Evolutionary conservation across 148 eudicot species (phyloP).

Genomic region (Fallopia convolvulus): DNA sequence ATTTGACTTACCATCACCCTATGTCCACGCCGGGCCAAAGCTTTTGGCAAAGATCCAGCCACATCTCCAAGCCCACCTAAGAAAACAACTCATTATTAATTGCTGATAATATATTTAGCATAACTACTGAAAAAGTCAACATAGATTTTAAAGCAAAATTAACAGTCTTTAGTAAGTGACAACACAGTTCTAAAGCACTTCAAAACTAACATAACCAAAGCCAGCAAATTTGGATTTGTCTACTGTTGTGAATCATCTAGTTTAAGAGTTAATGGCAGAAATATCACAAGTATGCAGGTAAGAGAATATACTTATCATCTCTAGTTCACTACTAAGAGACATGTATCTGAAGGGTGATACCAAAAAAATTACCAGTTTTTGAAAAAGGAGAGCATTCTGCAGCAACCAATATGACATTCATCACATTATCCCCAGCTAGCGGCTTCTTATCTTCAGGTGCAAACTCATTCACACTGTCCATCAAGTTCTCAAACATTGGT

Average conservation of each 20-base stretch:
- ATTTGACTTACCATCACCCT: conserved; percentile 80
- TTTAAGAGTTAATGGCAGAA: conserved; percentile 60
- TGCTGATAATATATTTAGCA: background rate
- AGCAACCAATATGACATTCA: conserved; percentile 90
- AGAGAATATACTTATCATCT: conserved; percentile 57
- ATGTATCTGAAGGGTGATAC: conserved; percentile 31
- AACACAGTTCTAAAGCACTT: background rate
- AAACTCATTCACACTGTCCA: conserved; percentile 26
- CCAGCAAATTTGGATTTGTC: too few relatives aligned
- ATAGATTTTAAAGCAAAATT: background rate
- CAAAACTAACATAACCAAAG: too few relatives aligned
- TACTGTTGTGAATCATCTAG: conserved; percentile 5
- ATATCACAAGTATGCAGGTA: conserved; percentile 80
- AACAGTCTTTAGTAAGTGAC: background rate
- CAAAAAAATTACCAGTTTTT: conserved; percentile 3
- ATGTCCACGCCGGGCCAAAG: conserved; percentile 96
- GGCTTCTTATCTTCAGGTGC: conserved; percentile 47
- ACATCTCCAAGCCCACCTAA: conserved; percentile 99
- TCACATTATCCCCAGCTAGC: conserved; percentile 77
- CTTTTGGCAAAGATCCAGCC: conserved; percentile 97
- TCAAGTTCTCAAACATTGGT: conserved; percentile 21
- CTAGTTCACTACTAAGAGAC: background rate
- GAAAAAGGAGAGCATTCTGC: conserved; percentile 84
- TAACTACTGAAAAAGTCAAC: background rate
- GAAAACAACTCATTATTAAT: conserved; percentile 21